Evolutionary conservation across 495 filamentous ascomycete genomes (phyloP).

Genomic region (Darksidea phi): DNA sequence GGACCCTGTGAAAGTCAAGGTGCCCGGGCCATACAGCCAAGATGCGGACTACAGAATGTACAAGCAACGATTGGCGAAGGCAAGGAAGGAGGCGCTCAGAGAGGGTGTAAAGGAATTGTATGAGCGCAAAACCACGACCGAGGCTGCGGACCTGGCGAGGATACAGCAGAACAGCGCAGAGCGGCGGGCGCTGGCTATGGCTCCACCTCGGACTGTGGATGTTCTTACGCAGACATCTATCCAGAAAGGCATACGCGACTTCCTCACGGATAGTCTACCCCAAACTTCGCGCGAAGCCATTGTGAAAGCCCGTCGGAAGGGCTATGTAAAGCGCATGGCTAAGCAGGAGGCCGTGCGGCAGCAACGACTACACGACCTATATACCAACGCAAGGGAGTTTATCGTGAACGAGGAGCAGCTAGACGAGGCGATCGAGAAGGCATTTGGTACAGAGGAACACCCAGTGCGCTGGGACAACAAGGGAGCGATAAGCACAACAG

Average conservation of each 20-base stretch:
- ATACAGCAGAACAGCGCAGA: constrained; percentile 42
- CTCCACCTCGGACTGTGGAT: constrained; percentile 60
- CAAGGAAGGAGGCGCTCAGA: constrained; percentile 61
- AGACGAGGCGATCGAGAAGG: constrained; percentile 58
- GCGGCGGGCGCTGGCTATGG: constrained; percentile 49
- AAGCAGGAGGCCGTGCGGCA: constrained; percentile 38
- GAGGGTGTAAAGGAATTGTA: constrained; percentile 61
- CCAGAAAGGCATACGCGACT: constrained; percentile 34
- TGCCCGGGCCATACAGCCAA: constrained; percentile 3
- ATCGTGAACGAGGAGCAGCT: constrained; percentile 64
- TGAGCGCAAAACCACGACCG: constrained; percentile 53
- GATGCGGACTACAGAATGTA: constrained; percentile 56
- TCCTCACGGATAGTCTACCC: constrained; percentile 42
- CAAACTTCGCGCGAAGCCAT: constrained; percentile 51
- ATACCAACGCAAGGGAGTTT: constrained; percentile 63
- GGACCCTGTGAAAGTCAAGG: constrained; percentile 26
- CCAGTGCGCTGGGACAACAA: constrained; percentile 42
- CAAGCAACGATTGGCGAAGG: constrained; percentile 61
- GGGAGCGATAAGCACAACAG: not conserved
- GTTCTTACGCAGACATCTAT: constrained; percentile 56
- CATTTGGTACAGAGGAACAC: constrained; percentile 54
- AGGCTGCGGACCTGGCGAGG: constrained; percentile 43
- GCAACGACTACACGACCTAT: constrained; percentile 59
- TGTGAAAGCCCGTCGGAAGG: constrained; percentile 47
- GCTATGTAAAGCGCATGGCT: constrained; percentile 42